Evolutionary conservation across 2,329 filamentous ascomycete species (phyloP), one percentile per base, ranked within the genome.

Genomic region (Pseudogymnoascus sp.): DNA sequence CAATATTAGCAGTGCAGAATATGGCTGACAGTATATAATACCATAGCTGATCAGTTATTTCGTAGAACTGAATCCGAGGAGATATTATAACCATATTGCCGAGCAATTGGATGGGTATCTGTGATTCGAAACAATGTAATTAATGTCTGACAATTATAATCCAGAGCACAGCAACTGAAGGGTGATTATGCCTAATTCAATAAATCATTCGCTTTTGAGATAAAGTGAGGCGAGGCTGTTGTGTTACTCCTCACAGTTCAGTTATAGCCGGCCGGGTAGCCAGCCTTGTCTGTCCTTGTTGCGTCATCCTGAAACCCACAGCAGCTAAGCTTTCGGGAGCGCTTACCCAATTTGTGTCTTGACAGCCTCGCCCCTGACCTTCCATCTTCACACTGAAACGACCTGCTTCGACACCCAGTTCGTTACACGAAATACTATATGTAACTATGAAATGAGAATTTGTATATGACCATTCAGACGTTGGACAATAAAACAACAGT

Each of bases 21-120:
- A 66, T 62, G 62, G 54, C 19, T 25, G 61, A 8, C 41, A 62
- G 36, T 62, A 60, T 54, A 61, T 62, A 6, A 16, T 57, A 88
- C 86, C 87, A 89, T 63, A 81, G 69, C 74, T 87, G 85, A 71
- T 90, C 87, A 68, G 86, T 82, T 67, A 89, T 85, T 78, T 90
- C 87, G 67, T 85, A 86, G 68, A 88, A 80, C 72, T 89, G 85
- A 74, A 86, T 77, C 7, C 85, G 81, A 6, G 83, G 84, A 63
- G 85, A 73, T 41, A 81, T 75, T 60, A 83, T 79, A 45, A 80
- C 76, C 78, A 82, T 83, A 60, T 65, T 69, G 65, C 16, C 2
- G 28, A 4, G 8, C n/a, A 57, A 57, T 57, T 34, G n/a, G 16
- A 28, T 8, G n/a, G 11, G 7, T 34, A 7, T 34, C 21, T 57